Percentiles rank a stretch among this genome's conserved stretches.
Evolutionary conservation across 2,329 filamentous ascomycete species (phyloP).

Genomic region (Calonectria crousiana): DNA sequence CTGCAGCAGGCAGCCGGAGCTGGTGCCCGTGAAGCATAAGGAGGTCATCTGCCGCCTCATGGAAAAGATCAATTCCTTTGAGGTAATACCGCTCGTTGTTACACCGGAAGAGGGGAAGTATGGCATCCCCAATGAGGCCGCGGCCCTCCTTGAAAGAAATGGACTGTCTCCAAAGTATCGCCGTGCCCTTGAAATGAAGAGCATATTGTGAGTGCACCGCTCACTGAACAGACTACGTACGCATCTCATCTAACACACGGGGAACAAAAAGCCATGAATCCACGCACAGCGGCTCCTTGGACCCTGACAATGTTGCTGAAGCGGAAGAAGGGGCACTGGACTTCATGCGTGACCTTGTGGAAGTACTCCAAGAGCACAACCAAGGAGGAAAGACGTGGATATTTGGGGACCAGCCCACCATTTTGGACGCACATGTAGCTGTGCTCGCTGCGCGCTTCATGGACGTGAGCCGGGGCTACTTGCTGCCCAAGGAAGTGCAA

Average conservation of each 20-base stretch:
- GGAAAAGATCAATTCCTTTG: slow-evolving; percentile 43
- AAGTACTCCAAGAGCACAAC: slow-evolving; percentile 27
- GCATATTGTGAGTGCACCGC: slow-evolving; percentile 45
- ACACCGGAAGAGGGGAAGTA: slow-evolving; percentile 39
- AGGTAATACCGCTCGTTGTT: slow-evolving; percentile 41
- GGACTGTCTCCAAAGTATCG: slow-evolving; percentile 43
- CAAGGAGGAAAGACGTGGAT: slow-evolving; percentile 39
- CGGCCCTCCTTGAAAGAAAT: slow-evolving; percentile 44
- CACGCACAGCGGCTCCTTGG: slow-evolving; percentile 37
- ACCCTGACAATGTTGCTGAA: slow-evolving; percentile 39
- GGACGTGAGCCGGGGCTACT: slow-evolving; percentile 40
- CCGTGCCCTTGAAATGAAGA: slow-evolving; percentile 47
- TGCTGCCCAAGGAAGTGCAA: slow-evolving; percentile 37
- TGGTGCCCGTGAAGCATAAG: slow-evolving; percentile 41
- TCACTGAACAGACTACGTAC: neutral
- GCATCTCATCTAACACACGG: neutral
- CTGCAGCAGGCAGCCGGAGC: slow-evolving; percentile 43
- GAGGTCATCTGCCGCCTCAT: slow-evolving; percentile 40
- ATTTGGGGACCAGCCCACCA: slow-evolving; percentile 44
- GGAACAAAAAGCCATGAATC: slow-evolving; percentile 44
- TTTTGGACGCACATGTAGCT: slow-evolving; percentile 46
- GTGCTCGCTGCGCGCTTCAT: slow-evolving; percentile 38
- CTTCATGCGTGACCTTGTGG: slow-evolving; percentile 40
- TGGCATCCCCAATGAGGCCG: slow-evolving; percentile 45
- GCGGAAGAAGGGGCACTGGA: slow-evolving; percentile 38